Evolutionary conservation across 2,329 filamentous ascomycete genomes (phyloP).

Genomic region (Westerdykella sp.): DNA sequence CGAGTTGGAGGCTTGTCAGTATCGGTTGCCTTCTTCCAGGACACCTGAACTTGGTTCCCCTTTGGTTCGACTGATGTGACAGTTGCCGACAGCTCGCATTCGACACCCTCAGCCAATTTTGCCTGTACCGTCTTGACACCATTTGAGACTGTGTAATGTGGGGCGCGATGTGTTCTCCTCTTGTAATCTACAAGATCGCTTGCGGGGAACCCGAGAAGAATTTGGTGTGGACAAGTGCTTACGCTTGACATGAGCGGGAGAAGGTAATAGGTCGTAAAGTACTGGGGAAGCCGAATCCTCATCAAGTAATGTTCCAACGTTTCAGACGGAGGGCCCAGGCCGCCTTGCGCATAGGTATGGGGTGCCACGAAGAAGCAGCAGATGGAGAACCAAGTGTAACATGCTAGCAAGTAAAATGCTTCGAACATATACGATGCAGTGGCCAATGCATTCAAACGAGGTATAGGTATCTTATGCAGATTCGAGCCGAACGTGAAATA

Average conservation of each 20-base stretch:
- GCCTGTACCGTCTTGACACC: constrained; percentile 48
- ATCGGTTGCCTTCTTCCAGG: constrained; percentile 25
- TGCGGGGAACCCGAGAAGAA: constrained; percentile 49
- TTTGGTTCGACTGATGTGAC: constrained; percentile 34
- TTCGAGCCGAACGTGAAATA: constrained; percentile 54
- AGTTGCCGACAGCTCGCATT: constrained; percentile 38
- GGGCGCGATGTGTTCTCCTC: constrained; percentile 41
- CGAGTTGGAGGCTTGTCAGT: constrained; percentile 9
- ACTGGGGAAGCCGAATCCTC: constrained; percentile 46
- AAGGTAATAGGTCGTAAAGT: constrained; percentile 47
- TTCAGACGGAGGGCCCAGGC: constrained; percentile 29
- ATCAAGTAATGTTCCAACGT: constrained; percentile 46
- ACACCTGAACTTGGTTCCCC: constrained; percentile 25
- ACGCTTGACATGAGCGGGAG: constrained; percentile 52
- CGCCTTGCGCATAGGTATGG: constrained; percentile 4
- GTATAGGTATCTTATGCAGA: constrained; percentile 45
- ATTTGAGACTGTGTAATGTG: constrained; percentile 48
- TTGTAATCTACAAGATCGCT: constrained; percentile 50
- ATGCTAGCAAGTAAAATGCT: constrained; percentile 42
- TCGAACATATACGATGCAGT: constrained; percentile 41
- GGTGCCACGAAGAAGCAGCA: constrained; percentile 48
- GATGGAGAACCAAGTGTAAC: constrained; percentile 50
- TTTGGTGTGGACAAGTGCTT: constrained; percentile 49
- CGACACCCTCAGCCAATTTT: constrained; percentile 40
- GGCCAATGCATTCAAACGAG: constrained; percentile 34